Evolutionary conservation across 352 stramenopile genomes (phyloP).

Genomic region (Phytopythium vexans): DNA sequence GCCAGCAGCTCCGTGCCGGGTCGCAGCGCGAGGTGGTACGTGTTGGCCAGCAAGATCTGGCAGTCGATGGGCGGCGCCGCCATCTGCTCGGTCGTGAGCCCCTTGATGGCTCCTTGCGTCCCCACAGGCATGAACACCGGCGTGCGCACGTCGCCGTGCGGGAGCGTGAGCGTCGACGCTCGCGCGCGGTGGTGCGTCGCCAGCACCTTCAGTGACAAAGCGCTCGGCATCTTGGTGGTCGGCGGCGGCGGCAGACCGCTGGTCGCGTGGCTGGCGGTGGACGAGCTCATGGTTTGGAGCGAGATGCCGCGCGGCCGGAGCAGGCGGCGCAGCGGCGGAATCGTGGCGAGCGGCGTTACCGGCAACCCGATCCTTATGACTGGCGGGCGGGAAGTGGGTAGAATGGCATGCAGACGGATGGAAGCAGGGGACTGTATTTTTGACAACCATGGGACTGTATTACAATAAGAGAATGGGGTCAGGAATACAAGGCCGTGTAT

Average conservation of each 20-base stretch:
- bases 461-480: no score
- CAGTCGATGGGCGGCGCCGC: constrained; percentile 56
- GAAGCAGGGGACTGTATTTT: no score
- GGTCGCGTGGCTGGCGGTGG: neutral
- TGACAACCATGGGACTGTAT: no score
- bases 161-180: constrained; percentile 71
- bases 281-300: neutral
- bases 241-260: constrained; percentile 1
- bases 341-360: no score
- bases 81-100: constrained; percentile 86
- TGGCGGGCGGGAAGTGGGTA: no score
- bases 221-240: constrained; percentile 43
- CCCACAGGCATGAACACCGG: constrained; percentile 98
- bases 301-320: no score
- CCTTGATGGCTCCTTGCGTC: constrained; percentile 96
- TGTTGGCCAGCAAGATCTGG: constrained; percentile 96
- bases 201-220: constrained; percentile 43
- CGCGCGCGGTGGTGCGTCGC: constrained; percentile 52
- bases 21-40: constrained; percentile 95
- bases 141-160: constrained; percentile 86
- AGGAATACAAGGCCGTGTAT: no score
- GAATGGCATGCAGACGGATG: no score
- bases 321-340: no score
- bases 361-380: no score
- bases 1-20: constrained; percentile 87